phyloP scores from a whole-genome alignment of 331 rosid species.

The Arachis monticola region DNA sequence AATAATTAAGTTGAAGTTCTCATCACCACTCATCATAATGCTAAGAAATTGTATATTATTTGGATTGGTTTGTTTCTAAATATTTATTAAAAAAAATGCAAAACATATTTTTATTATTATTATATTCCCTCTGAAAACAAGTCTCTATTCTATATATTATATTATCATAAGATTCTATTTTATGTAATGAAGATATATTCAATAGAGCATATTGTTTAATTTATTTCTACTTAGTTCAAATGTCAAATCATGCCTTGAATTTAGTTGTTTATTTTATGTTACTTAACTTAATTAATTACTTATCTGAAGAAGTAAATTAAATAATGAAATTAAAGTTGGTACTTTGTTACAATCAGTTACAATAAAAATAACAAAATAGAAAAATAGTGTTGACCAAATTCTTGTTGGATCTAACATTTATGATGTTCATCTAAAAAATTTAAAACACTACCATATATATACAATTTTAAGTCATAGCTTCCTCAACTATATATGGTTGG shows the following conservation, averaged over 20 bases:
- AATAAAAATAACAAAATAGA: not conserved
- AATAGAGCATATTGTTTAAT: slow-evolving; percentile 10
- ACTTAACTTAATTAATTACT: slow-evolving; percentile 4
- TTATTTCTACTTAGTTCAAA: not conserved
- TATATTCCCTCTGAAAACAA: slow-evolving; percentile 8
- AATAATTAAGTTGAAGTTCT: no score
- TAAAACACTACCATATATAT: not conserved
- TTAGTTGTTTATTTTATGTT: slow-evolving; percentile 4
- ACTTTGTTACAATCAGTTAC: not conserved
- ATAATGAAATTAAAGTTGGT: not conserved
- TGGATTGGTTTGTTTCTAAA: not conserved
- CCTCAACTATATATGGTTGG: not conserved
- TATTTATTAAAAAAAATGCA: not conserved
- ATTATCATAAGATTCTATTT: slow-evolving; percentile 27
- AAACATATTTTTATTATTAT: not conserved
- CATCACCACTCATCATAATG: no score
- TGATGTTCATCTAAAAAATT: not conserved
- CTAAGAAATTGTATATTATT: no score
- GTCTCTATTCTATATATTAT: not conserved
- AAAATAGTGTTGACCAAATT: not conserved
- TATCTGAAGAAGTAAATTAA: not conserved
- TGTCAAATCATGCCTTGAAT: slow-evolving; percentile 35
- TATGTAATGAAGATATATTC: not conserved
- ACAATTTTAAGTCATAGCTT: slow-evolving; percentile 5
- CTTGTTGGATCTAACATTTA: not conserved